Conservation (phyloP, 192 early-diverging fungal species). For the Rhizophagus prolifer region DNA sequence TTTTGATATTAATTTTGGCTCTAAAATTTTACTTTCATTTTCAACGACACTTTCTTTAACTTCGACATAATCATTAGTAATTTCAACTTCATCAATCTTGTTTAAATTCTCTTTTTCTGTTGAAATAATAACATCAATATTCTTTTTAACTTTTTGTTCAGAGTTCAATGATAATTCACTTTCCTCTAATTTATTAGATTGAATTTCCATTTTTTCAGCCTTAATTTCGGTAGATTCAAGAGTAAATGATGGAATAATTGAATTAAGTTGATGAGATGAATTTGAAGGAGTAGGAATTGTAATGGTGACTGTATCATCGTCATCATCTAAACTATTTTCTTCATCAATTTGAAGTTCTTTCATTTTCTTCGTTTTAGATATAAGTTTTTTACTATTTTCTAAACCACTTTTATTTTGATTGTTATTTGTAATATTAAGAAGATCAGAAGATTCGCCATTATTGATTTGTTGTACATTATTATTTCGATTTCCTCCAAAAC, state of each 20-base stretch:
- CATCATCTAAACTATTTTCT: background rate
- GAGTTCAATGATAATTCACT: background rate
- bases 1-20: background rate
- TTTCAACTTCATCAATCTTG: background rate
- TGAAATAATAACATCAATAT: background rate
- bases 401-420: background rate
- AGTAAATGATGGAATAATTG: background rate
- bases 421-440: background rate
- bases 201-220: background rate
- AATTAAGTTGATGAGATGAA: too few species aligned
- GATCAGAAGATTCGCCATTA: background rate
- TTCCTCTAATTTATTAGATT: background rate
- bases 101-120: background rate
- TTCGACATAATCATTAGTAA: background rate
- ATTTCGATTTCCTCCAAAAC: slow-evolving; percentile 16
- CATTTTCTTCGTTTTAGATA: background rate
- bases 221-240: background rate
- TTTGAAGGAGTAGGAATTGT: background rate
- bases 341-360: background rate
- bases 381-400: background rate
- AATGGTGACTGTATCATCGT: background rate
- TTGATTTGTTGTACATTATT: slow-evolving; percentile 2
- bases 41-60: background rate
- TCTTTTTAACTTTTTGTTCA: background rate
- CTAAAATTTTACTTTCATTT: background rate